Base-by-base conservation (phyloP, 345 rosid species). In the Turritis glabra region DNA sequence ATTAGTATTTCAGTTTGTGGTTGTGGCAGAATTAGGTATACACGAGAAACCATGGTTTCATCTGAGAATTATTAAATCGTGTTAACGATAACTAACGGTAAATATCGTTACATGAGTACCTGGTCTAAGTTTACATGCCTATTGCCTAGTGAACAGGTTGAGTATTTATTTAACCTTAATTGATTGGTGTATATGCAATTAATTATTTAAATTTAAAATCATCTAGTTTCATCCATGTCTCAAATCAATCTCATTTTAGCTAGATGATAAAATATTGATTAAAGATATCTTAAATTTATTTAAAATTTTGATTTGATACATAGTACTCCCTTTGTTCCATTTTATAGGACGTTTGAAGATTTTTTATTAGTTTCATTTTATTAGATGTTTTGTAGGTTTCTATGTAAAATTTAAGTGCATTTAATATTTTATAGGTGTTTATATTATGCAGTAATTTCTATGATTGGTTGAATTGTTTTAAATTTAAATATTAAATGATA, bases 1-100 rank as follows among this genome's bases (percentile, higher is more conserved):
- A 23, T 64, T 3, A 55, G 65, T 73, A 44, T 37, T 75, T 32
- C 74, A 22, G 79, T 68, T 68, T 29, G 69, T 75, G 40, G 79
- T 68, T 75, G 74, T 68, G 79, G 64, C 55, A 59, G n/a, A 75
- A 40, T 75, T 75, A 68, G 78, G 69, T 68, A 25, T 68, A 30
- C 69, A 29, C 68, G 37, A 58, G 35, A 58, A 67, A 38, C 73
- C 19, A 60, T 75, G 63, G 52, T 68, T 57, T 37, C 56, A 37
- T 51, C 15, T 38, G 27, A 40, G 15, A 27, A 40, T 75, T 27
- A 21, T 40, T 38, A 58, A 67, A 59, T 67, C n/a, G 38, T 21
- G 22, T n/a, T 38, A 75, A 75, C 62, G 48, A 60, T 61, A 75
- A 67, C 5, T 60, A 68, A 8, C 79, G 57, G 74, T 68, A 43